Conservation (phyloP, 208 protist genomes). For the Leishmania braziliensis region DNA sequence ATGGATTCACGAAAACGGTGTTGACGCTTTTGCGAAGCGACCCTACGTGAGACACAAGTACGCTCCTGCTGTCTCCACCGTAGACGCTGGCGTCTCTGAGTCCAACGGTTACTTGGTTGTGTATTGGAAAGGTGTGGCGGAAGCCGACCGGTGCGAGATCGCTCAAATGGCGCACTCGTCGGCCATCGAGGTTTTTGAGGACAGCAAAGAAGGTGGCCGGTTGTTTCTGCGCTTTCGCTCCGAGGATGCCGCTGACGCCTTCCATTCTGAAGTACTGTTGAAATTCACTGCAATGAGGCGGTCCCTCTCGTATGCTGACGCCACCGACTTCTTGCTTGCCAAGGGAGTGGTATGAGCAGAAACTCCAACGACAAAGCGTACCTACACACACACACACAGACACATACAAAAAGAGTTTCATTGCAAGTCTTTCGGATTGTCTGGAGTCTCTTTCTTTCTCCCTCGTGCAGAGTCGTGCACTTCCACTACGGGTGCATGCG, state of each 20-base stretch:
- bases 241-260: slow-evolving; percentile 48
- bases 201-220: slow-evolving; percentile 69
- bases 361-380: background rate
- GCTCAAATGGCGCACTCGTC: slow-evolving; percentile 19
- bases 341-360: slow-evolving; percentile 18
- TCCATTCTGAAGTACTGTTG: slow-evolving; percentile 31
- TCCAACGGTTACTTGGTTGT: slow-evolving; percentile 43
- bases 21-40: slow-evolving; percentile 40
- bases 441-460: slow-evolving; percentile 3
- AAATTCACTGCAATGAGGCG: slow-evolving; percentile 38
- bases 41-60: slow-evolving; percentile 46
- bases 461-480: background rate
- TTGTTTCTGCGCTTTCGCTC: slow-evolving; percentile 54
- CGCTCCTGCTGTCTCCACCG: background rate
- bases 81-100: background rate
- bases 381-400: slow-evolving; percentile 1
- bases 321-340: slow-evolving; percentile 42
- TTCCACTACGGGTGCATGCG: background rate
- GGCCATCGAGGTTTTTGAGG: slow-evolving; percentile 45
- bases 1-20: slow-evolving; percentile 59
- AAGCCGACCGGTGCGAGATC: slow-evolving; percentile 15
- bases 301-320: slow-evolving; percentile 57
- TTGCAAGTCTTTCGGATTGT: slow-evolving; percentile 6
- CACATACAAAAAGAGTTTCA: background rate
- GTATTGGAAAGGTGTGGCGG: slow-evolving; percentile 39